Evolutionary conservation across 2,329 filamentous ascomycete species (phyloP).

Genomic region (Exophiala lecanii-corni): DNA sequence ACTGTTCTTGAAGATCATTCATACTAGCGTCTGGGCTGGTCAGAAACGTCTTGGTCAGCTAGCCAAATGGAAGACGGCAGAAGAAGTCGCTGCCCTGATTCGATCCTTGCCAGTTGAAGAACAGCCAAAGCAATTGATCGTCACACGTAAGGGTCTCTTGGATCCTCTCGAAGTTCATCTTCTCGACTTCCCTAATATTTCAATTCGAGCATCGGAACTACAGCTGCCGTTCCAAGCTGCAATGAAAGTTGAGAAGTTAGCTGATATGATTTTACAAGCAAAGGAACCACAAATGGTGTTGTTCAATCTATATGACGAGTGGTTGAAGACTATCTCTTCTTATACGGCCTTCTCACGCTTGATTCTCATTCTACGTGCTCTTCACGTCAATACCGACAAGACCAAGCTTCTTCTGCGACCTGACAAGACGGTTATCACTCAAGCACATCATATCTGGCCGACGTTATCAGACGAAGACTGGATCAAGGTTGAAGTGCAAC

Average conservation of each 20-base stretch:
- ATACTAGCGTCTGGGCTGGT: slow-evolving; percentile 97
- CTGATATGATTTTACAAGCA: slow-evolving; percentile 96
- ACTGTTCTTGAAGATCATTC: slow-evolving; percentile 97
- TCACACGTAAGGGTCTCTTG: slow-evolving; percentile 92
- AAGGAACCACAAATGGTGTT: slow-evolving; percentile 99
- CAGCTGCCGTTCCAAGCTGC: slow-evolving; percentile 98
- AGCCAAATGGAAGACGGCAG: slow-evolving; percentile 98
- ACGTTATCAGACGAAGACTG: slow-evolving; percentile 91
- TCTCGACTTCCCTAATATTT: slow-evolving; percentile 98
- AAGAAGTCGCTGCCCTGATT: slow-evolving; percentile 98
- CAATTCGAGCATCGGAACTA: slow-evolving; percentile 92
- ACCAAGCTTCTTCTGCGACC: slow-evolving; percentile 92
- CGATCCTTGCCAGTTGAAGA: slow-evolving; percentile 94
- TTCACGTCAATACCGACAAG: slow-evolving; percentile 98
- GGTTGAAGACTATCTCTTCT: slow-evolving; percentile 96
- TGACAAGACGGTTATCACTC: slow-evolving; percentile 96
- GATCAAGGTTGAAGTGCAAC: slow-evolving; percentile 98
- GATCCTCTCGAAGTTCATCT: slow-evolving; percentile 96
- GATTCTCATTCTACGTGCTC: slow-evolving; percentile 84
- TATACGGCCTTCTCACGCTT: slow-evolving; percentile 98
- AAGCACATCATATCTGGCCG: slow-evolving; percentile 99
- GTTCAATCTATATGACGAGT: slow-evolving; percentile 98
- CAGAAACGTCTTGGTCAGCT: slow-evolving; percentile 98
- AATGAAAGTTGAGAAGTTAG: slow-evolving; percentile 99
- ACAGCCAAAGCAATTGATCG: slow-evolving; percentile 97